Base-by-base conservation (phyloP, 306 rosid genomes). In the Vigna trinervia region DNA sequence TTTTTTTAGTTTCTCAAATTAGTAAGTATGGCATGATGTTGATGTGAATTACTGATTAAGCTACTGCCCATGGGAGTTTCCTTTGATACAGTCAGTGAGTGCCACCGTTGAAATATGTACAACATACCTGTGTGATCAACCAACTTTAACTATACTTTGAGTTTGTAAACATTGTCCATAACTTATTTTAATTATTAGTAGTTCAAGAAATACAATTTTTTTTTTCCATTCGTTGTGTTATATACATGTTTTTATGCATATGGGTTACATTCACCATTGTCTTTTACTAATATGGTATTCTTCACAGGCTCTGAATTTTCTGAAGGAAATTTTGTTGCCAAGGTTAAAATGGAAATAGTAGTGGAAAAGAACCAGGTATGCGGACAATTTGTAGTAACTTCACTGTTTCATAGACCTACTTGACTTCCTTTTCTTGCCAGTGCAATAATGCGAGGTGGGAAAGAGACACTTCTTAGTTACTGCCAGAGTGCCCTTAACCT, bases 301-400 rank as follows among this genome's bases (percentile, higher is more conserved):
- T 59, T 71, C 71, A 43, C 75, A 88, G 97, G 97, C 74, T 92
- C 97, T 60, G 99, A 95, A 81, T 95, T 95, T 86, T 85, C 89
- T 22, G 96, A 89, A 81, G 97, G 85, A 86, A 92, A 83, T 19
- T 90, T 90, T 89, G 88, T 95, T 15, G 87, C 90, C 82, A 92
- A 95, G 89, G 93, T 95, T 75, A 95, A 95, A 86, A 86, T 95
- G 94, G 99, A 95, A 88, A 89, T 95, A 75, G 99, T 95, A 64
- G 90, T 92, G 79, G 78, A 58, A 71, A 90, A 89, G 72, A 90
- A 92, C 65, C 97, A 92, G 97, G 97, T 95, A 73, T 59, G 70
- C 61, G 30, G 76, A 79, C 50, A 61, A 70, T 69, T 53, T 72
- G 10, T 13, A 19, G 76, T 75, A 62, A 41, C 45, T 54, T 79